Percentiles rank a stretch among this genome's conserved stretches.
Evolutionary conservation across 2,329 filamentous ascomycete species (phyloP).

Genomic region (Cryoendolithus antarcticus): DNA sequence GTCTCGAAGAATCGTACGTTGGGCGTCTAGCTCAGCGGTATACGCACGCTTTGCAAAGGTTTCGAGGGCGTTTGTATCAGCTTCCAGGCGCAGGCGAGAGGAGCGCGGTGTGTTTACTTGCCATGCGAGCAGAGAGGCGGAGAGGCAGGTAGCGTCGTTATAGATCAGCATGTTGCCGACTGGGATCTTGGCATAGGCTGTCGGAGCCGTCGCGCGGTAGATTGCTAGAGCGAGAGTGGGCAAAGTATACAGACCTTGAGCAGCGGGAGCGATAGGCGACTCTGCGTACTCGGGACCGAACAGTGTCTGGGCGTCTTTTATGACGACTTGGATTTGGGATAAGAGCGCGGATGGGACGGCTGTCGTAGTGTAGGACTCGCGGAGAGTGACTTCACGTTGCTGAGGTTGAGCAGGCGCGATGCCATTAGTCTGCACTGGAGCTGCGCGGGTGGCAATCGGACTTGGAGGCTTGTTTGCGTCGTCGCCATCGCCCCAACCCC

Average conservation of each 20-base stretch:
- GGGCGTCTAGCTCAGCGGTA: constrained; percentile 51
- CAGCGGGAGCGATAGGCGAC: constrained; percentile 53
- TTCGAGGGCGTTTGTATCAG: constrained; percentile 44
- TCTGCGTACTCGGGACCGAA: constrained; percentile 35
- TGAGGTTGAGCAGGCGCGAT: constrained; percentile 13
- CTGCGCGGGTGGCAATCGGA: constrained; percentile 16
- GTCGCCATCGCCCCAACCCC: constrained; percentile 71
- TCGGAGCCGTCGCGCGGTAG: constrained; percentile 63
- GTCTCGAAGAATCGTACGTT: constrained; percentile 50
- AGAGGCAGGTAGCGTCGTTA: constrained; percentile 50
- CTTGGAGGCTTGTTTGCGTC: constrained; percentile 18
- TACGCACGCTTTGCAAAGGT: constrained; percentile 50
- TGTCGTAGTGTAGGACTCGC: constrained; percentile 79
- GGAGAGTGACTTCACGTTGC: constrained; percentile 48
- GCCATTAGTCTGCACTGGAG: constrained; percentile 21
- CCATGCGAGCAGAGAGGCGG: constrained; percentile 40
- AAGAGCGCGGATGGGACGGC: constrained; percentile 72
- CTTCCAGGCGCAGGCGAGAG: constrained; percentile 34
- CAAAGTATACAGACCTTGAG: constrained; percentile 56
- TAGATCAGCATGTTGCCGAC: constrained; percentile 52
- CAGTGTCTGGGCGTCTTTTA: constrained; percentile 39
- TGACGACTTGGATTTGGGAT: constrained; percentile 46
- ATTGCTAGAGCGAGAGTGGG: constrained; percentile 65
- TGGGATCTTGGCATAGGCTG: constrained; percentile 54
- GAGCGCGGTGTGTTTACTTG: constrained; percentile 32